phyloP scores from a whole-genome alignment of 139 green algal species.

The Spirogloea muscicola region DNA sequence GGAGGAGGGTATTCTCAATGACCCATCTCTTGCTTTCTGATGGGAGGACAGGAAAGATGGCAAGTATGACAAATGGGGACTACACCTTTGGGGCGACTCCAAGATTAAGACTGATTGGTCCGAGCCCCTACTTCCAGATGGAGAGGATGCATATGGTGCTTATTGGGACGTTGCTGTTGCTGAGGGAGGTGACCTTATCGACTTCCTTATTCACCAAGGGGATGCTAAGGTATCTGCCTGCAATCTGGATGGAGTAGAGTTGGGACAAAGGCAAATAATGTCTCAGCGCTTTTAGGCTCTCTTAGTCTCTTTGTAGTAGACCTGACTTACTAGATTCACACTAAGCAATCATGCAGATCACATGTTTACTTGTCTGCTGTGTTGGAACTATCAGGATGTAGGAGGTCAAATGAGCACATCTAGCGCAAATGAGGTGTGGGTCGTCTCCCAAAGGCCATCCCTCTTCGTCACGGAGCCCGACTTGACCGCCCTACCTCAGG shows the following conservation, averaged over 20 bases:
- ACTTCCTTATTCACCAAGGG: constrained; percentile 27
- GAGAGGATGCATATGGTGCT: constrained; percentile 3
- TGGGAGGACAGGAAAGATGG: constrained; percentile 26
- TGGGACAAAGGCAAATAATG: not conserved
- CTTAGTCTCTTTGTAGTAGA: no score
- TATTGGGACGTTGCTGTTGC: constrained; percentile 4
- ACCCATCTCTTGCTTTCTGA: no score
- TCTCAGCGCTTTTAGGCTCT: no score
- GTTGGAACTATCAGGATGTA: not conserved
- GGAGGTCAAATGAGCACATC: not conserved
- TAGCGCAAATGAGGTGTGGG: no score
- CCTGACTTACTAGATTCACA: no score
- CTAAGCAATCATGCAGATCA: no score
- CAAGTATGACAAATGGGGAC: constrained; percentile 30
- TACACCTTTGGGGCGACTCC: constrained; percentile 34
- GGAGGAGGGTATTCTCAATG: no score
- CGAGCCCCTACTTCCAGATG: not conserved
- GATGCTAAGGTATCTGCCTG: constrained; percentile 17
- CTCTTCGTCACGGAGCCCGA: no score
- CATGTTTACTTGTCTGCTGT: constrained; percentile 3
- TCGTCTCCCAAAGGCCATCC: no score
- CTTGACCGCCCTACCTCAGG: no score
- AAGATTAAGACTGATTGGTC: constrained; percentile 6
- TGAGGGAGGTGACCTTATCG: not conserved
- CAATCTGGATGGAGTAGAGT: not conserved